Base-by-base conservation (phyloP, 2,329 filamentous ascomycete genomes). In the Dothideomycetes sp. region DNA sequence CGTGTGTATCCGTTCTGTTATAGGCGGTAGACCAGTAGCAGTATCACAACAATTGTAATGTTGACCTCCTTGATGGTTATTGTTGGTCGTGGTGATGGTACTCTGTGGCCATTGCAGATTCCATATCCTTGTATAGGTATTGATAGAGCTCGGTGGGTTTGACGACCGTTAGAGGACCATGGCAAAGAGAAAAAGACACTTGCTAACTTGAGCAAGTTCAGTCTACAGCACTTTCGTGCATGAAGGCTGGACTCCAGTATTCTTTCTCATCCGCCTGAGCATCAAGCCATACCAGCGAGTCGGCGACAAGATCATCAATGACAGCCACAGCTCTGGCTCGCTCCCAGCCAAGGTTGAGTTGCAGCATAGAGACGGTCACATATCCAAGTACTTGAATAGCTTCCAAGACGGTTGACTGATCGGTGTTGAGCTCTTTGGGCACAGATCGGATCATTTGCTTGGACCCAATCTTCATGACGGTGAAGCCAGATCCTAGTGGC, bases 281-380 rank as follows among this genome's bases (percentile, higher is more conserved):
- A 62, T 98, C 91, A 5, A 96, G 78, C 91, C 91, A 98, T 11
- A 98, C 76, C 68, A 98, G 76, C 38, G 87, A 86, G 54, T 93
- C 86, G 0, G 81, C 79, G 37, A 96, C 71, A 23, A 98, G 66
- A 61, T 98, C 91, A 47, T 95, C 86, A 37, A 96, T 74, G 2
- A 89, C 87, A 0, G 91, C 94, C 57, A 82, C 74, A n/a, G 86
- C 84, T 48, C 91, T 73, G 5, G 87, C 83, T 31, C 76, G 70
- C 50, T 89, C 80, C 91, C 91, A 98, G 12, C 71, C 73, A 19
- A 98, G 64, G 58, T 98, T 98, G 36, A 82, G 65, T 63, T 83
- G 80, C 41, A 98, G 65, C 83, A 96, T 93, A 1, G 82, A 83
- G 12, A 94, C 76, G 44, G 82, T 94, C 37, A 96, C 84, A 56